Base-by-base conservation (phyloP, 306 rosid genomes). In the Biancaea sappan region DNA sequence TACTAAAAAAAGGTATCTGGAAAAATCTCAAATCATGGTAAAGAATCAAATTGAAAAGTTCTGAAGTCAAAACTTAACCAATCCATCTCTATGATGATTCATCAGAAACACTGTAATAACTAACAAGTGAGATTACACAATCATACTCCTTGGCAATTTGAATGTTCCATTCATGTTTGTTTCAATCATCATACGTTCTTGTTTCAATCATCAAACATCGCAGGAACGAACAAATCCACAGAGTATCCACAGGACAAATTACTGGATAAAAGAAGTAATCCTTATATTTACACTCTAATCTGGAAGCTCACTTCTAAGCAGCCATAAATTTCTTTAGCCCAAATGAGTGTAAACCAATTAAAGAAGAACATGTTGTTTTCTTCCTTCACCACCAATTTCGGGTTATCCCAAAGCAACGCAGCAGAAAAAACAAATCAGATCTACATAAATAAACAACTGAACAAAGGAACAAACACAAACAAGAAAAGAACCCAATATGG, bases 391-490 rank as follows among this genome's bases (percentile, higher is more conserved):
- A 34, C 66, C 24, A 47, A 41, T 15, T 6, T 6, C n/a, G n/a
- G n/a, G n/a, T n/a, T n/a, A n/a, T n/a, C n/a, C n/a, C n/a, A 6
- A 34, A 34, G 65, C 14, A 62, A 59, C 40, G n/a, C 68, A 21
- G 70, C 6, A 65, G 19, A 52, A 48, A 22, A 77, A 14, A 51
- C 15, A 74, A 21, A 41, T 34, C 26, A 34, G 24, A 60, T 3
- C 3, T 4, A 32, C 15, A 34, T 11, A 46, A 34, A 34, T n/a
- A 31, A 41, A 63, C 25, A 41, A 69, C 52, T 22, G 60, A 69
- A 75, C n/a, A 68, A 68, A 26, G 34, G 63, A 56, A 73, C 11
- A 25, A 37, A 25, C 51, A 56, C 34, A 18, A 69, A 9, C 32
- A 48, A 51, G 57, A 51, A 25, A 34, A 15, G 16, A 44, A 41